Conservation (phyloP, 1,284 basidiomycete species). For the Leccinum subfulvum region DNA sequence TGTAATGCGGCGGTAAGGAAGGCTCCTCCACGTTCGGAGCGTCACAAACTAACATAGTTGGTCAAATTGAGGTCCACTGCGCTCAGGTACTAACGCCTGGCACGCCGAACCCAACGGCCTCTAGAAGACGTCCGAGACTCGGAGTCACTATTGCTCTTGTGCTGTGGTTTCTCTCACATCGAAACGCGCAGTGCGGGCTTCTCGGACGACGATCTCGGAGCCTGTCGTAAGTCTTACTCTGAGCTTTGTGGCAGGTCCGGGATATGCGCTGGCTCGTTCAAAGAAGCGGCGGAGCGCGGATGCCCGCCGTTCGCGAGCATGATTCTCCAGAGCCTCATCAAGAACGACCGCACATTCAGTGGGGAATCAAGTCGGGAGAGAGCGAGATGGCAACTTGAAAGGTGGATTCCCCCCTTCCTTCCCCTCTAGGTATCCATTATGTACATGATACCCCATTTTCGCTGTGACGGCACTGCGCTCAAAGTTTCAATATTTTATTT, state of each 20-base stretch:
- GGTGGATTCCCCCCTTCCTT: too few relatives aligned
- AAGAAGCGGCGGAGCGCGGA: not conserved
- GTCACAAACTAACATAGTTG: not conserved
- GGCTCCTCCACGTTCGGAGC: too few relatives aligned
- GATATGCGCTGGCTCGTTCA: not conserved
- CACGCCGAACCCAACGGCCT: conserved; percentile 3
- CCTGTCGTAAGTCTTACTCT: not conserved
- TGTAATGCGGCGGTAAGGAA: conserved; percentile 1
- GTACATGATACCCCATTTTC: not conserved
- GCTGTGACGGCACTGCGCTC: not conserved
- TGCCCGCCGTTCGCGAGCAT: not conserved
- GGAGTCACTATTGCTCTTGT: not conserved
- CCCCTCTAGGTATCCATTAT: conserved; percentile 1
- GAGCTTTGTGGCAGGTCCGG: conserved; percentile 3
- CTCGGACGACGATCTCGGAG: conserved; percentile 5
- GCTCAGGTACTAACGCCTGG: not conserved
- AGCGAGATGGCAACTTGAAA: not conserved
- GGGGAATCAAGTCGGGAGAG: conserved; percentile 12
- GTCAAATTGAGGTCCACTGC: not conserved
- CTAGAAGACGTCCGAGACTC: not conserved
- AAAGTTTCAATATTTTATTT: not conserved
- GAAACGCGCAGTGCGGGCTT: conserved; percentile 9
- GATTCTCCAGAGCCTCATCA: not conserved
- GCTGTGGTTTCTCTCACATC: not conserved
- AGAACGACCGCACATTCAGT: not conserved